phyloP scores from a whole-genome alignment of 306 rosid species.

The Dalbergia oliveri region DNA sequence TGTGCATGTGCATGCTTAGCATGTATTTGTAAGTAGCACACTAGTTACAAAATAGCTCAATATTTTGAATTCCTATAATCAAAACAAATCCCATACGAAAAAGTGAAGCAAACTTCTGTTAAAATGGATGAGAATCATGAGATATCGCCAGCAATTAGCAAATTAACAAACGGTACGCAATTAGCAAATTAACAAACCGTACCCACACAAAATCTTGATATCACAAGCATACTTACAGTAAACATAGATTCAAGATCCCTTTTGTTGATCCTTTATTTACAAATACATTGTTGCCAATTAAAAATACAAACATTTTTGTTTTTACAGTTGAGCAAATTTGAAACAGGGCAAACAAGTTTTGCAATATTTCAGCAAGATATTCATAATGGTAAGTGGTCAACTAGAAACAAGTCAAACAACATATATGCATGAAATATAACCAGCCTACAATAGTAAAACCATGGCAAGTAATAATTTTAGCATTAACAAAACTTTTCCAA shows the following conservation, averaged over 20 bases:
- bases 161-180: constrained; percentile 15
- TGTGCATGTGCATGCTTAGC: background rate
- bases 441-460: constrained; percentile 29
- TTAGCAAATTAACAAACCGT: constrained; percentile 20
- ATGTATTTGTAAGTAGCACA: constrained; percentile 2
- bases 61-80: constrained; percentile 1
- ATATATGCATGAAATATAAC: constrained; percentile 4
- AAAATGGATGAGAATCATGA: constrained; percentile 10
- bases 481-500: background rate
- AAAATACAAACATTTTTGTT: background rate
- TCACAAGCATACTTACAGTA: background rate
- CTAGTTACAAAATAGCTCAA: constrained; percentile 1
- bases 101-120: background rate
- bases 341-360: constrained; percentile 20
- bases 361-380: constrained; percentile 1
- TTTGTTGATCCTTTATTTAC: constrained; percentile 15
- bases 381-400: background rate
- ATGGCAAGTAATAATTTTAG: constrained; percentile 34
- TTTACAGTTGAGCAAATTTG: constrained; percentile 10
- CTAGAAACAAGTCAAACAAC: constrained; percentile 29
- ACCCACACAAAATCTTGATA: constrained; percentile 16
- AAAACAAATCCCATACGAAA: constrained; percentile 4
- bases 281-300: background rate
- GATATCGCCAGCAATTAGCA: constrained; percentile 23
- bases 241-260: constrained; percentile 9